Evolutionary conservation across 2,329 filamentous ascomycete species (phyloP).

Genomic region (Hypoxylon sp.): DNA sequence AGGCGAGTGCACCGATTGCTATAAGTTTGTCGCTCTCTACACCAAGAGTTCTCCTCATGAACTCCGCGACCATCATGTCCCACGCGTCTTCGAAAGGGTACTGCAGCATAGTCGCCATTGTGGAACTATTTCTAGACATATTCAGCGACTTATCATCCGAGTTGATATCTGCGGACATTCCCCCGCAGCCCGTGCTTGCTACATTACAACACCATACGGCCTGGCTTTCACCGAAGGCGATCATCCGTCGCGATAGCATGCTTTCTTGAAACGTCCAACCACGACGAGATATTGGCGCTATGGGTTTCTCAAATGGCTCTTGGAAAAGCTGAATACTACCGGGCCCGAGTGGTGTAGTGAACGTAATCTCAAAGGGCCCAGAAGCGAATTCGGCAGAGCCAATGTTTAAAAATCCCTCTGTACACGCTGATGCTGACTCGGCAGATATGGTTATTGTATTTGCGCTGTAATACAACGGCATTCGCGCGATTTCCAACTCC

Average conservation of each 20-base stretch:
- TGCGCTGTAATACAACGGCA: neutral
- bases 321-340: neutral
- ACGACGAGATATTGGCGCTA: neutral
- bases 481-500: neutral
- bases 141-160: neutral
- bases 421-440: neutral
- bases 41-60: neutral
- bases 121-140: neutral
- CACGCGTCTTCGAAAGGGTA: neutral
- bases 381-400: neutral
- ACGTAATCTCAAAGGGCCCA: neutral
- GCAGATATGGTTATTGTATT: neutral
- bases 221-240: neutral
- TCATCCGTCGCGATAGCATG: neutral
- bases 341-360: neutral
- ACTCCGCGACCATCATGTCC: neutral
- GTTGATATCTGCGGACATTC: neutral
- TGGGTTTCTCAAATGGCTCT: neutral
- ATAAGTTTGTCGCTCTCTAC: neutral
- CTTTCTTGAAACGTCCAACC: neutral
- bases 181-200: neutral
- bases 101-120: neutral
- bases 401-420: neutral
- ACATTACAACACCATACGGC: neutral
- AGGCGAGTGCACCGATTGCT: neutral